Base-by-base conservation (phyloP, 768 basidiomycete species). In the Pleurotus salmoneostramineus region DNA sequence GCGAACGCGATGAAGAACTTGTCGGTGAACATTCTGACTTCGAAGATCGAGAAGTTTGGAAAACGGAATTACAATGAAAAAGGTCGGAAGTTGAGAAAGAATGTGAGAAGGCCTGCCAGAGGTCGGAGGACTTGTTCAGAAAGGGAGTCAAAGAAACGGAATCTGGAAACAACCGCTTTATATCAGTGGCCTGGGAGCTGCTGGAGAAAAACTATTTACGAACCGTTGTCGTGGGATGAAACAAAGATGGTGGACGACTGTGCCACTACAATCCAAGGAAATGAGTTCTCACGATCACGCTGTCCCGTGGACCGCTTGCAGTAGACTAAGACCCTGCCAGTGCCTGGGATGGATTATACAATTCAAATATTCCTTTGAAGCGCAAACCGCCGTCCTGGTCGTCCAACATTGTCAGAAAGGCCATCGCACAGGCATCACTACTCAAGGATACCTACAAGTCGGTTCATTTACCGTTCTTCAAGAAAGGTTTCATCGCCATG, bases 31-130 rank as follows among this genome's bases (percentile, higher is more conserved):
- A 56, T 56, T n/a, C 11, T 32, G 32, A 42, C 51, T 55, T 55
- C 17, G 40, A 55, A 55, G 52, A 12, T 33, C 14, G 14, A 43
- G 7, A 55, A 43, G 43, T 12, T n/a, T 42, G 35, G 52, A 8
- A 2, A 31, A 15, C 5, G 50, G 8, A 14, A 14, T 8, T 34
- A 21, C 27, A 34, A 7, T 5, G 48, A 46, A 47, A 47, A 27
- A 35, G 15, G 51, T 34, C 32, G 48, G 49, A 33, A 34, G 48
- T 42, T 17, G 37, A 35, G 8, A 44, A 43, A 56, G 47, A 57
- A 56, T n/a, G 48, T 46, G 42, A 56, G 36, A 44, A 43, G 35
- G 36, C 60, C 60, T 61, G 60, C 60, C 60, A 61, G 60, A 54
- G 58, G 57, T 15, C 35, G 46, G 43, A 50, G 52, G 36, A 55